phyloP scores from a whole-genome alignment of 1,284 basidiomycete genomes.

The Ustilago vetiveriae region DNA sequence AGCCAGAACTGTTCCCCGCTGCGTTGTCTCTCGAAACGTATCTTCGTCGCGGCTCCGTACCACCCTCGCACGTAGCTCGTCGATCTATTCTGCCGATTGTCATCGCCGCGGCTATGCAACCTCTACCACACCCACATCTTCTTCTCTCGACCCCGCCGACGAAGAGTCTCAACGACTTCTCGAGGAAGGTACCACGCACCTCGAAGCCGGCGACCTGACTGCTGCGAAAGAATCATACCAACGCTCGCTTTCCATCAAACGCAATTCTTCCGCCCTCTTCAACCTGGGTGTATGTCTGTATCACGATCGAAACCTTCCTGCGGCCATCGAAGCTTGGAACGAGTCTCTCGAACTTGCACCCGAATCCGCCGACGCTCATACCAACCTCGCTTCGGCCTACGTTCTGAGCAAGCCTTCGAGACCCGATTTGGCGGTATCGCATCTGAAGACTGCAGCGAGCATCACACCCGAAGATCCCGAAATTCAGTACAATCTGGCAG shows the following conservation, averaged over 20 bases:
- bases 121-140: constrained; percentile 80
- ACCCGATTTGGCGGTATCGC: constrained; percentile 85
- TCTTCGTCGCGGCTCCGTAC: background rate
- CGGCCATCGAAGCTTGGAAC: constrained; percentile 58
- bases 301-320: constrained; percentile 75
- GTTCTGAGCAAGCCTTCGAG: constrained; percentile 84
- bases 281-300: constrained; percentile 89
- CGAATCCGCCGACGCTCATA: constrained; percentile 87
- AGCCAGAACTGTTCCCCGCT: background rate
- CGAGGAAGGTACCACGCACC: constrained; percentile 84
- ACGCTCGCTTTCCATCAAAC: constrained; percentile 81
- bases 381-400: constrained; percentile 92
- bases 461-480: constrained; percentile 91
- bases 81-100: background rate
- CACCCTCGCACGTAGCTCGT: background rate
- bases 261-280: constrained; percentile 83
- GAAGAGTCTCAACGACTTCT: constrained; percentile 81
- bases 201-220: constrained; percentile 88
- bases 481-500: constrained; percentile 91
- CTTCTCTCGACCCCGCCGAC: constrained; percentile 83
- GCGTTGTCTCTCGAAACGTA: background rate
- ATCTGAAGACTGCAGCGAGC: constrained; percentile 79
- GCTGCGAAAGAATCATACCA: constrained; percentile 81
- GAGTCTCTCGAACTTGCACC: constrained; percentile 74
- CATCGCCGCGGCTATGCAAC: constrained; percentile 74